Conservation (phyloP, 129 eudicot species). For the Dittrichia graveolens region DNA sequence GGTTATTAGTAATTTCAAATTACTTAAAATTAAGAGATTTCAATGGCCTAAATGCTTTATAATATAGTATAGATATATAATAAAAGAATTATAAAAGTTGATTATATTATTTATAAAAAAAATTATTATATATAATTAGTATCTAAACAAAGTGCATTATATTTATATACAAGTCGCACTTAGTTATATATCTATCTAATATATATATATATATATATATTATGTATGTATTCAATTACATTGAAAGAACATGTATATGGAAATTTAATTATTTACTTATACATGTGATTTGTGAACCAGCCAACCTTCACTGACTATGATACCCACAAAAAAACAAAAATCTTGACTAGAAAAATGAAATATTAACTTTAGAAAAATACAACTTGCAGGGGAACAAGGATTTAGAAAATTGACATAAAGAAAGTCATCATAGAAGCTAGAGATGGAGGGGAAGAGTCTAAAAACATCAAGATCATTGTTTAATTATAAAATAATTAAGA, state of each 20-base stretch:
- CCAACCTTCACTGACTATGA: conserved; percentile 50
- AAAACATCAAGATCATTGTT: conserved; percentile 35
- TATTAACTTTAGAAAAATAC: conserved; percentile 19
- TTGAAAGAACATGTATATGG: neutral
- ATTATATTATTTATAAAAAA: too few relatives aligned
- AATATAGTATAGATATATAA: too few relatives aligned
- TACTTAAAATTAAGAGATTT: too few relatives aligned
- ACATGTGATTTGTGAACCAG: conserved; percentile 43
- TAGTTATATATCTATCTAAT: too few relatives aligned
- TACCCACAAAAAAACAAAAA: conserved; percentile 36
- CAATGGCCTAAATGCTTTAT: too few relatives aligned
- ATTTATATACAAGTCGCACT: too few relatives aligned
- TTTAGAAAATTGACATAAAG: conserved; percentile 30
- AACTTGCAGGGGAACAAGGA: conserved; percentile 46
- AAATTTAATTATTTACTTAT: conserved; percentile 14
- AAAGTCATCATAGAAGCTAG: conserved; percentile 35
- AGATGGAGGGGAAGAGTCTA: conserved; percentile 33
- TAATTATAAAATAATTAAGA: conserved; percentile 26
- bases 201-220: neutral
- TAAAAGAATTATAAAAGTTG: too few relatives aligned
- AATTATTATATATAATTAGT: too few relatives aligned
- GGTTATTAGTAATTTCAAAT: too few relatives aligned
- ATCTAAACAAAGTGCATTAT: too few relatives aligned
- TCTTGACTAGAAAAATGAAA: conserved; percentile 30
- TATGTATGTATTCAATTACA: too few relatives aligned